Base-by-base conservation (phyloP, 2,329 filamentous ascomycete species). In the Xylariaceae sp. region DNA sequence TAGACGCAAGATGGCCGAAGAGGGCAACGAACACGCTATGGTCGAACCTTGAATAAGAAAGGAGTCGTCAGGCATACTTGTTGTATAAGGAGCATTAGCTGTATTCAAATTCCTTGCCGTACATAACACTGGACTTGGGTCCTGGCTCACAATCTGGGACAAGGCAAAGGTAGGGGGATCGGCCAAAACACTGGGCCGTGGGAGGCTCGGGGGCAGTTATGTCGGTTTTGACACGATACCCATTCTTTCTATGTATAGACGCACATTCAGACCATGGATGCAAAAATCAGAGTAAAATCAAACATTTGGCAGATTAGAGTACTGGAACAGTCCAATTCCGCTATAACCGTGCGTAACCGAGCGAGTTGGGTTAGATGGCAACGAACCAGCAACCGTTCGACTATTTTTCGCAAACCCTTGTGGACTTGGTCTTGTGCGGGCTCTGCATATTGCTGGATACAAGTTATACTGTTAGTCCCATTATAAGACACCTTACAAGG, bases 1-100 rank as follows among this genome's bases (percentile, higher is more conserved):
- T 42, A 68, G 64, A 44, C 66, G 66, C 27, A 75, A 72, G 59
- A 58, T n/a, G 35, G 37, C 48, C 16, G 47, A 47, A 30, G 53
- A 9, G 26, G 41, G 40, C 7, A 57, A 61, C 35, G 64, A 58
- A 15, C 68, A 59, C 41, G 64, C 62, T 24, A 70, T 44, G 11
- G 65, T 60, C 53, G 53, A 54, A 23, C 50, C 53, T 13, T 59
- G 18, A 45, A 37, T 7, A n/a, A 10, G 26, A 42, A 13, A 35
- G 6, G 32, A 8, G 40, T 20, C 35, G 33, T 46, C 15, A 20
- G 27, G 18, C 46, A 35, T 23, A 33, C 10, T n/a, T 49, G 43
- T n/a, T 49, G 43, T 55, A 51, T 48, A 29, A 50, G 30, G 39
- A 37, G 39, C 13, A 21, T n/a, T 44, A 43, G 21, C 24, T 51